Evolutionary conservation across 306 rosid genomes (phyloP).

Genomic region (Casuarina equisetifolia): DNA sequence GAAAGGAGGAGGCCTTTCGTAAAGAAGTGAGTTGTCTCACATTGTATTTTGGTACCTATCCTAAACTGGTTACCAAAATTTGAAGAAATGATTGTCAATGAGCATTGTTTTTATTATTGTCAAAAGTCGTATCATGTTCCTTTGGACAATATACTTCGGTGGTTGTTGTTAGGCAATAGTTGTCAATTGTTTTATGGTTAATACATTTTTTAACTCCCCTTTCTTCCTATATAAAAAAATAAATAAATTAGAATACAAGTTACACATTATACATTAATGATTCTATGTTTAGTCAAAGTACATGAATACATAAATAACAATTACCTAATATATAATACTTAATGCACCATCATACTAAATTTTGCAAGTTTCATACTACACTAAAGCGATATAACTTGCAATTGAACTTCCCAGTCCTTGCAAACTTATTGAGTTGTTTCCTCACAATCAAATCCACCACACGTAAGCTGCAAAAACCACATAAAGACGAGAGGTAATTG

Average conservation of each 20-base stretch:
- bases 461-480: no score
- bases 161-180: background rate
- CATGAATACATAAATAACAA: constrained; percentile 25
- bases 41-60: background rate
- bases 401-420: constrained; percentile 84
- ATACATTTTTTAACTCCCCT: no score
- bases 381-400: constrained; percentile 82
- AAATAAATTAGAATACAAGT: background rate
- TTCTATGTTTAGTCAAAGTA: no score
- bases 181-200: background rate
- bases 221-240: no score
- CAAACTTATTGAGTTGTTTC: constrained; percentile 60
- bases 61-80: background rate
- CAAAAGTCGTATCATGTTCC: background rate
- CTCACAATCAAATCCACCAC: background rate
- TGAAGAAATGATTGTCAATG: background rate
- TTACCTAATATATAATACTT: no score
- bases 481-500: no score
- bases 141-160: background rate
- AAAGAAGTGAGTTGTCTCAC: constrained; percentile 53
- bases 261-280: background rate
- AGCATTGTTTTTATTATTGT: background rate
- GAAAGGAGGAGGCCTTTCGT: constrained; percentile 81
- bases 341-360: background rate
- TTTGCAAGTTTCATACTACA: constrained; percentile 80